These are phyloP conservation scores for Acanthamoeba polyphaga DNA, from an alignment of 208 protist species.

Conservation along the genomic window DNA sequence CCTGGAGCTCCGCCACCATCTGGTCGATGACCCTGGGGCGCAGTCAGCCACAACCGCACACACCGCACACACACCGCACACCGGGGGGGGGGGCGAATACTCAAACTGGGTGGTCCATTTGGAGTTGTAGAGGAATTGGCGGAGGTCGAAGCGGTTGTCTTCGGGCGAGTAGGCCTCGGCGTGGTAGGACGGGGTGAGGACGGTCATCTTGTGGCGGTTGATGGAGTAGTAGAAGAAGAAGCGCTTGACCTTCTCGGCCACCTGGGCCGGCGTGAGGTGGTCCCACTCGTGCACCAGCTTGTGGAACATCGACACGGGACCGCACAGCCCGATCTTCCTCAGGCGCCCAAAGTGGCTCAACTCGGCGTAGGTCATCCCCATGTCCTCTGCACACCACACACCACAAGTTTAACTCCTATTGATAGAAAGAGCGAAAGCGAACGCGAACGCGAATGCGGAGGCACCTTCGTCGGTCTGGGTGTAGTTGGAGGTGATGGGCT, in stretches of 20 bases:
- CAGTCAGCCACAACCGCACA: neutral
- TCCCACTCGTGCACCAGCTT: slow-evolving; percentile 75
- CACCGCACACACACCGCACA: too few relatives aligned
- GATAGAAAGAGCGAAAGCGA: too few relatives aligned
- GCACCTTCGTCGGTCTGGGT: slow-evolving; percentile 76
- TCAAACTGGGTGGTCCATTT: slow-evolving; percentile 48
- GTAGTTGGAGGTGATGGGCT: slow-evolving; percentile 88
- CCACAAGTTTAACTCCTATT: slow-evolving; percentile 13
- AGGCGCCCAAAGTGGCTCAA: slow-evolving; percentile 87
- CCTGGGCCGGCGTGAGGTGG: slow-evolving; percentile 69
- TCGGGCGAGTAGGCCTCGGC: slow-evolving; percentile 91
- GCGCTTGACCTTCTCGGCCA: slow-evolving; percentile 91
- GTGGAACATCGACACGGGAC: slow-evolving; percentile 89
- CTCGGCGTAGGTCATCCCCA: slow-evolving; percentile 94
- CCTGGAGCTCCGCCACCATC: slow-evolving; percentile 34
- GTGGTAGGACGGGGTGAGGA: slow-evolving; percentile 92
- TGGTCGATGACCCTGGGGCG: neutral
- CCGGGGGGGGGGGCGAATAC: neutral
- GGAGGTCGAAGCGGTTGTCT: slow-evolving; percentile 90
- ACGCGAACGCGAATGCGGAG: neutral
- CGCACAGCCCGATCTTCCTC: slow-evolving; percentile 86
- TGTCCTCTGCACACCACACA: slow-evolving; percentile 87
- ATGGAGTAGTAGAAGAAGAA: slow-evolving; percentile 92
- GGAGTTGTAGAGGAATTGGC: slow-evolving; percentile 85
- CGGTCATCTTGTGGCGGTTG: slow-evolving; percentile 93